Percentiles rank a stretch among this genome's conserved stretches.
Evolutionary conservation across 1,284 basidiomycete species (phyloP).

Genomic region (Rhizopogon hawkerae): DNA sequence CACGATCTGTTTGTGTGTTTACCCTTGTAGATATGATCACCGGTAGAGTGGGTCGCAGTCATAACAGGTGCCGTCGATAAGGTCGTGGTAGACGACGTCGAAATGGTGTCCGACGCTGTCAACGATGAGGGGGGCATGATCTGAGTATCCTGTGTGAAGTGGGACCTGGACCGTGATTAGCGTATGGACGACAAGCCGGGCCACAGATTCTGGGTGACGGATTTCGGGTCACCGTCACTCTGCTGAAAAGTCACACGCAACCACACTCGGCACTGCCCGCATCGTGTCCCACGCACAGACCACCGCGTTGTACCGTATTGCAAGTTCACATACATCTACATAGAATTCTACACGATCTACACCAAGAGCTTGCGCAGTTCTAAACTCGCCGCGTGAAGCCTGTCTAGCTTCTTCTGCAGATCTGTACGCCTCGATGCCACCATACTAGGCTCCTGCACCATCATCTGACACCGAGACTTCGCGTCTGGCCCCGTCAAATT

Average conservation of each 20-base stretch:
- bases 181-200: constrained; percentile 25
- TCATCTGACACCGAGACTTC: constrained; percentile 33
- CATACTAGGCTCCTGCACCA: constrained; percentile 46
- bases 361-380: constrained; percentile 31
- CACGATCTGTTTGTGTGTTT: constrained; percentile 59
- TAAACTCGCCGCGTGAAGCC: constrained; percentile 42
- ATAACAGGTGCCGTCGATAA: constrained; percentile 4
- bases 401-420: constrained; percentile 42
- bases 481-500: constrained; percentile 28
- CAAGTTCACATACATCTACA: too few relatives aligned
- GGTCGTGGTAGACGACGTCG: constrained; percentile 16
- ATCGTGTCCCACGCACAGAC: constrained; percentile 20
- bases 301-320: constrained; percentile 8
- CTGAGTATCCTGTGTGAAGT: constrained; percentile 18
- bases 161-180: constrained; percentile 29
- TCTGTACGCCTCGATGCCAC: constrained; percentile 42
- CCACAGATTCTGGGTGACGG: constrained; percentile 20
- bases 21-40: constrained; percentile 48
- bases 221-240: constrained; percentile 11
- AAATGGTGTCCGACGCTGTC: constrained; percentile 16
- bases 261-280: neutral
- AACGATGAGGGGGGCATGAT: constrained; percentile 21
- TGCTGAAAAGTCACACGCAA: constrained; percentile 4
- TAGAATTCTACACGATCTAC: neutral
- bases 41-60: constrained; percentile 5